Evolutionary conservation across 495 filamentous ascomycete genomes (phyloP), one percentile per base, ranked within the genome.

Genomic region (Astrothelium subdiscretum): DNA sequence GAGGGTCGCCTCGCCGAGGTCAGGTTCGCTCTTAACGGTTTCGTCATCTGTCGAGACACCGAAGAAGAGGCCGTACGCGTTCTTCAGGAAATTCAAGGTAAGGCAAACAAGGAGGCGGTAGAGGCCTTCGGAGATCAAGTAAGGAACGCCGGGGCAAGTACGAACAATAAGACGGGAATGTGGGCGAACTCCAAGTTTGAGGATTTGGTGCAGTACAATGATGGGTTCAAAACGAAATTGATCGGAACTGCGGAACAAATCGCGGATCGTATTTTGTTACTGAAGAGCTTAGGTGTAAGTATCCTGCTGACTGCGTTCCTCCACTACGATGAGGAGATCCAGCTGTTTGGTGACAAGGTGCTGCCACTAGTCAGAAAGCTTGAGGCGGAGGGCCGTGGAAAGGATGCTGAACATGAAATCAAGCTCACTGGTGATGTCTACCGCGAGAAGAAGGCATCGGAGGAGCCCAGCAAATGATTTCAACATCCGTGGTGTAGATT

Each of bases 191-290:
- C 67, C 61, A 77, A 75, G 32, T 74, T 79, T 58, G 74, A 80
- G 38, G 77, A 80, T 61, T 68, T 79, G 18, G 74, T 79, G 22
- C 76, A 79, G 66, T 80, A 79, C 63, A 80, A 79, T 62, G 76
- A 79, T 62, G 76, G 78, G 29, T 80, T 80, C 74, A 79, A 77
- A 67, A 79, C 76, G 18, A 78, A 77, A 66, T 65, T 79, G n/a
- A 77, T 79, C 38, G 76, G 77, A 3, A 80, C 76, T 32, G 73
- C 74, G 64, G 71, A 77, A 64, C 78, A 79, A 62, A 75, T 79
- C 58, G 77, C 73, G 15, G 77, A 79, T 62, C 67, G 78, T 2
- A 78, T 79, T 20, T 62, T 77, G 51, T 62, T 80, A 60, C 67
- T 80, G 62, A 79, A 79, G 71, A 74, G 71, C 52, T 64, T 79